Evolutionary conservation across 75 land plant genomes (phyloP), one percentile per base, ranked within the genome.

Genomic region (Picea glauca): DNA sequence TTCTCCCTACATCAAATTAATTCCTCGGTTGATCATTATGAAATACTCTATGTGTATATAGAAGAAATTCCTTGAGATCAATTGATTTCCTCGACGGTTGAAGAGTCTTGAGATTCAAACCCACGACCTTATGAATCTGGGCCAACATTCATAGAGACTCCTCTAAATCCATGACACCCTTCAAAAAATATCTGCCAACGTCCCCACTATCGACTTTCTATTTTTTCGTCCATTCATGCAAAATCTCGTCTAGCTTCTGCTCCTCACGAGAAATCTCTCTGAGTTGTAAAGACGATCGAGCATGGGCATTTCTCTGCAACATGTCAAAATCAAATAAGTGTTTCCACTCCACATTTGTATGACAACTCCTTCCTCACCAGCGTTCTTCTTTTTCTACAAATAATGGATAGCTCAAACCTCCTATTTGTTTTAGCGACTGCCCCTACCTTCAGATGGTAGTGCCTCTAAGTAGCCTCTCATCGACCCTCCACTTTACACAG

Each of bases 131-230:
- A 59, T 88, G 88, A 66, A 91, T 66, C 72, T 23, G 79, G 7
- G 85, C 82, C 40, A 91, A 86, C 85, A 89, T 83, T 76, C 76
- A 77, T 21, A 89, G 67, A 11, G 90, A 88, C 60, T 91, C 87
- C 31, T 91, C 93, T 80, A 91, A 75, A 80, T 89, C 91, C 72
- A 81, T 72, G 13, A 87, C 85, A 1, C 89, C 87, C 74, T 84
- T 87, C 65, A 88, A 26, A 12, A 88, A 77, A 68, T 86, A 82
- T 60, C 80, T 78, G 57, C 86, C 85, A 13, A 81, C 72, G 26
- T 86, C 80, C 21, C 14, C 33, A 1, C 82, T 79, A 38, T 86
- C 85, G 3, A 79, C 64, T 30, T 86, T 77, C 12, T 11, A 8
- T 13, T 23, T 21, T 13, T 8, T 21, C 0, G 1, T 60, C 1